These are phyloP conservation scores for Penicillium parvum DNA, from an alignment of 495 filamentous ascomycete species.

Conservation along the genomic window DNA sequence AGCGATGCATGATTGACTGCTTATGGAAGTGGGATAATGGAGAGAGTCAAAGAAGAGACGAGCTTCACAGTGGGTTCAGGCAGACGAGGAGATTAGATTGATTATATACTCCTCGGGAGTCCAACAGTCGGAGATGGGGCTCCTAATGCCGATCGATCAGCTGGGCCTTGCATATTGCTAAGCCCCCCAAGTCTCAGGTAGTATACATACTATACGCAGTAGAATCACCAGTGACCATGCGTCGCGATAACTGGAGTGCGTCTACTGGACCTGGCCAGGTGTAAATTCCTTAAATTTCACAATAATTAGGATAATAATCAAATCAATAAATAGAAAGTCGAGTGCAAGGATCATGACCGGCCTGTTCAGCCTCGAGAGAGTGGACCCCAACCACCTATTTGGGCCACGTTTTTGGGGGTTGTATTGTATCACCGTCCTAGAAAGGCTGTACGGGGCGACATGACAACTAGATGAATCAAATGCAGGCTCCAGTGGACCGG, in stretches of 20 bases:
- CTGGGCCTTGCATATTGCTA: slow-evolving; percentile 32
- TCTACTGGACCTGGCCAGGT: slow-evolving; percentile 14
- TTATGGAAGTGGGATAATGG: not conserved
- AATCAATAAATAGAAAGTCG: no score
- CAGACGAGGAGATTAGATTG: slow-evolving; percentile 12
- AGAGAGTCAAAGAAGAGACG: slow-evolving; percentile 1
- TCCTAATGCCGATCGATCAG: slow-evolving; percentile 29
- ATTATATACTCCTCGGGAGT: slow-evolving; percentile 32
- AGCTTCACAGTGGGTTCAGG: slow-evolving; percentile 1
- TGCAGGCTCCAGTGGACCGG: slow-evolving; percentile 4
- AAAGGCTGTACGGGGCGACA: not conserved
- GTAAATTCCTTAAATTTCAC: no score
- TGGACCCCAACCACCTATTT: slow-evolving; percentile 11
- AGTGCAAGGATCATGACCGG: slow-evolving; percentile 12
- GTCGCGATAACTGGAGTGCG: slow-evolving; percentile 28
- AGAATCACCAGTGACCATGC: not conserved
- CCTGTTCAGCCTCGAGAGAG: slow-evolving; percentile 15
- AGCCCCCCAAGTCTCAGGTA: slow-evolving; percentile 24
- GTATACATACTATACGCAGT: no score
- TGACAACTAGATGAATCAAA: not conserved
- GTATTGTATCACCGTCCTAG: not conserved
- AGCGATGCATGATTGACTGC: slow-evolving; percentile 31
- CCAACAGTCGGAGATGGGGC: slow-evolving; percentile 23
- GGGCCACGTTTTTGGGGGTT: slow-evolving; percentile 15
- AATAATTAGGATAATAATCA: no score